phyloP scores from a whole-genome alignment of 2,329 filamentous ascomycete genomes.

The Stromatinia cepivora region DNA sequence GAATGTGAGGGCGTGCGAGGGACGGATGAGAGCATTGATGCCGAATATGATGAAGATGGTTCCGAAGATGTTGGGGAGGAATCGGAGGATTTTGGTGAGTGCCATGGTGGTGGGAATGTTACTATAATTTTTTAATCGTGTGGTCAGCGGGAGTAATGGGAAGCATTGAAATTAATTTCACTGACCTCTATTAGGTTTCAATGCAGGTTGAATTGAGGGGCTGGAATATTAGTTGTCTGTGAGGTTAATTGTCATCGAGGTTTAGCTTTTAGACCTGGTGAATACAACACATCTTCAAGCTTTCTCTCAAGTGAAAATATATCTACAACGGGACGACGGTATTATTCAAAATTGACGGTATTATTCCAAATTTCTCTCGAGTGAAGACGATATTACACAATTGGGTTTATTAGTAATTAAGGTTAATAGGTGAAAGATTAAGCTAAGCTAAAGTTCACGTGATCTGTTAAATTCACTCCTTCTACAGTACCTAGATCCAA shows the following conservation, averaged over 20 bases:
- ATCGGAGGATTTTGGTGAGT: slow-evolving; percentile 3
- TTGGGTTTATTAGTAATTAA: too few relatives aligned
- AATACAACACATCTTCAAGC: too few relatives aligned
- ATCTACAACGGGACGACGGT: too few relatives aligned
- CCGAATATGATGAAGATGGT: slow-evolving; percentile 42
- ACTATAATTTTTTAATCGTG: too few relatives aligned
- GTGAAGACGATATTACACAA: too few relatives aligned
- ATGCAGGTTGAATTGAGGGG: too few relatives aligned
- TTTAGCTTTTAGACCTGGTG: not conserved
- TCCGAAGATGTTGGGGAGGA: slow-evolving; percentile 23
- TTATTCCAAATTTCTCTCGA: not conserved
- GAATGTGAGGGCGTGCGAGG: slow-evolving; percentile 40
- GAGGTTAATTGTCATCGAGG: not conserved
- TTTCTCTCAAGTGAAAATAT: too few relatives aligned
- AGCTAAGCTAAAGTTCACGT: too few relatives aligned
- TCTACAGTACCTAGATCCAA: too few relatives aligned
- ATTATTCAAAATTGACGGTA: too few relatives aligned
- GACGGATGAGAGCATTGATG: slow-evolving; percentile 42
- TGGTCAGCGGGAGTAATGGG: not conserved
- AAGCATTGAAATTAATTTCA: not conserved
- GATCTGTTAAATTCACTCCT: too few relatives aligned
- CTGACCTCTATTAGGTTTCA: not conserved
- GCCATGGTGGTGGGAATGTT: not conserved
- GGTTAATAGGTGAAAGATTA: too few relatives aligned
- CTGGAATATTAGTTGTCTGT: not conserved